Conservation (phyloP, 164 flowering plant genomes). For the Magnolia changhungtana region DNA sequence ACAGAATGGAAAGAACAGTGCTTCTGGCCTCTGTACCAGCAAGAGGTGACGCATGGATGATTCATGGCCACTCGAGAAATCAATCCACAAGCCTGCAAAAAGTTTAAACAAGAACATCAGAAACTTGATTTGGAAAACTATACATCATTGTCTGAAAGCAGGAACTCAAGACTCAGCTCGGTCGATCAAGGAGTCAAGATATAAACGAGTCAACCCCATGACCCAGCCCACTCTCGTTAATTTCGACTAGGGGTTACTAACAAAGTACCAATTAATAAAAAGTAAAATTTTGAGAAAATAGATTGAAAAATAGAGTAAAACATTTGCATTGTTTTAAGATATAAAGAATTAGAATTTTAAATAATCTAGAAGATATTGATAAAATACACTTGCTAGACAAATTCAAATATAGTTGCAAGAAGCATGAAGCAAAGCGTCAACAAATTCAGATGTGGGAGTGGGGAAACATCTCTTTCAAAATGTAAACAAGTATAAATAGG, state of each 20-base stretch:
- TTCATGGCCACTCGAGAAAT: constrained; percentile 20
- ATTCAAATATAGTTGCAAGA: too few species aligned
- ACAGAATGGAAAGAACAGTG: constrained; percentile 14
- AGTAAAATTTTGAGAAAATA: not conserved
- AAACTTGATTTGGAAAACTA: not conserved
- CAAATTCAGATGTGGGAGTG: too few species aligned
- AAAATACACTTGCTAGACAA: too few species aligned
- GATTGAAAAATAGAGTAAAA: not conserved
- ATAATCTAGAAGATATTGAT: too few species aligned
- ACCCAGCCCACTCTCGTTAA: not conserved
- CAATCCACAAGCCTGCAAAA: constrained; percentile 26
- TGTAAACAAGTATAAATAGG: too few species aligned
- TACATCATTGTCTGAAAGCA: not conserved
- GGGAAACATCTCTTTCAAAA: too few species aligned
- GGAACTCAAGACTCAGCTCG: not conserved
- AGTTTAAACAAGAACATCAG: not conserved
- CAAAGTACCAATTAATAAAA: not conserved
- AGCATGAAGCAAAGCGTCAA: too few species aligned
- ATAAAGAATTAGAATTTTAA: too few species aligned
- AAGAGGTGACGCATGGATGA: constrained; percentile 14
- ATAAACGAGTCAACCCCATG: not conserved
- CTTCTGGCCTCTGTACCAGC: constrained; percentile 29
- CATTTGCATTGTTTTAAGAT: too few species aligned
- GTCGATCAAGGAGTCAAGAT: too few species aligned
- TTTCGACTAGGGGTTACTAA: not conserved